Evolutionary conservation across 805 yeast genomes (phyloP).

Genomic region (Saccharomycopsis olivae): DNA sequence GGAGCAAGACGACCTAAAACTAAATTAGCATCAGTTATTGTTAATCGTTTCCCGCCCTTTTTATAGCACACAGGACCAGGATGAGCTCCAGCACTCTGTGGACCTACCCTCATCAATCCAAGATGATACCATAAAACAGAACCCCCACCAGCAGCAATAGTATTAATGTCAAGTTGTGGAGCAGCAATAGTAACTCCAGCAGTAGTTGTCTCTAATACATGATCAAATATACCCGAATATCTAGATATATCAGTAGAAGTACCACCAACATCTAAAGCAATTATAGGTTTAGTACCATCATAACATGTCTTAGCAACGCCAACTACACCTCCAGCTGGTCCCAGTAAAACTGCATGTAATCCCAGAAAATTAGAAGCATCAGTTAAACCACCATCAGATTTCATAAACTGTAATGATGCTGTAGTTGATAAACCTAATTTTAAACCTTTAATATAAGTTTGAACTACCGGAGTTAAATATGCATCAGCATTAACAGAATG

Average conservation of each 20-base stretch:
- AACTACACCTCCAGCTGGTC: slow-evolving; percentile 98
- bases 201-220: slow-evolving; percentile 72
- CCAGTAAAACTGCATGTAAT: slow-evolving; percentile 77
- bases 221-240: slow-evolving; percentile 61
- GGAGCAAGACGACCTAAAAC: slow-evolving; percentile 63
- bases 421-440: slow-evolving; percentile 47
- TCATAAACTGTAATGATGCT: slow-evolving; percentile 64
- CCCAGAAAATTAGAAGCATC: slow-evolving; percentile 82
- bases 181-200: slow-evolving; percentile 80
- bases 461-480: slow-evolving; percentile 69
- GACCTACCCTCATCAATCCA: slow-evolving; percentile 74
- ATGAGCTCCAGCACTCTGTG: slow-evolving; percentile 78
- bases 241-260: slow-evolving; percentile 82
- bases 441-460: slow-evolving; percentile 51
- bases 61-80: slow-evolving; percentile 82
- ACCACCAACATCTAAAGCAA: slow-evolving; percentile 89
- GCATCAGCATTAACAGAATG: slow-evolving; percentile 77
- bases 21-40: slow-evolving; percentile 79
- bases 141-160: slow-evolving; percentile 84
- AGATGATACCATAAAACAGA: slow-evolving; percentile 56
- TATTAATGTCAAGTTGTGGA: slow-evolving; percentile 73
- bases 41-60: slow-evolving; percentile 65
- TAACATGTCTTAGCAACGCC: slow-evolving; percentile 83
- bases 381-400: slow-evolving; percentile 91
- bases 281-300: slow-evolving; percentile 47